A percentile compares a stretch with the other conserved stretches of the same genome.
phyloP scores from a whole-genome alignment of 768 basidiomycete species.

The Leccinum boreale region DNA sequence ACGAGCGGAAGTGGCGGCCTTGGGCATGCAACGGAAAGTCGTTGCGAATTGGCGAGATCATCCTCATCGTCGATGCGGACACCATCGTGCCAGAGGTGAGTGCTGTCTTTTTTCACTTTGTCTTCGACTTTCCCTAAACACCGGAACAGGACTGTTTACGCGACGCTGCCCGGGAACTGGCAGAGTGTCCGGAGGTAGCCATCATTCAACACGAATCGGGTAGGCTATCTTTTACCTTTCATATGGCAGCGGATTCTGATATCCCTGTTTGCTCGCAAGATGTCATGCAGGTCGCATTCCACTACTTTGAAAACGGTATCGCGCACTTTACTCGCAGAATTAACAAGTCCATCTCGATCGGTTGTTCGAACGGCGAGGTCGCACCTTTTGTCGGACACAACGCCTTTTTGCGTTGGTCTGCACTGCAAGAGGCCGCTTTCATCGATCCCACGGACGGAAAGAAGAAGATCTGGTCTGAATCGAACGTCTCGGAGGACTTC shows the following conservation, averaged over 20 bases:
- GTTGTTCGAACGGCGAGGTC: conserved; percentile 76
- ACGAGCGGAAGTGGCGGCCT: conserved; percentile 57
- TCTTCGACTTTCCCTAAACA: neutral
- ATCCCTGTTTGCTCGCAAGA: conserved; percentile 37
- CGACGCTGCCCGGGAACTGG: conserved; percentile 83
- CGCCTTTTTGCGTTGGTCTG: conserved; percentile 87
- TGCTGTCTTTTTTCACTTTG: neutral
- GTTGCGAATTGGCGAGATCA: conserved; percentile 73
- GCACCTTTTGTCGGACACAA: conserved; percentile 83
- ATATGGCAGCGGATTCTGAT: conserved; percentile 24
- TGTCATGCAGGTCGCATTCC: conserved; percentile 86
- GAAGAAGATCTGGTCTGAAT: conserved; percentile 73
- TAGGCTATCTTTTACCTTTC: neutral
- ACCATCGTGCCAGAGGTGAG: conserved; percentile 75
- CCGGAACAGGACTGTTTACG: conserved; percentile 72
- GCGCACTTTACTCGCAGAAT: conserved; percentile 91
- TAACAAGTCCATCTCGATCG: conserved; percentile 79
- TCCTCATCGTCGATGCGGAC: conserved; percentile 85
- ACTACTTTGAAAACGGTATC: conserved; percentile 91
- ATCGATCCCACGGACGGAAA: conserved; percentile 49
- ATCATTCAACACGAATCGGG: conserved; percentile 92
- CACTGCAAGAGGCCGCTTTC: conserved; percentile 84
- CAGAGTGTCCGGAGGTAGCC: conserved; percentile 79
- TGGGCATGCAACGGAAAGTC: conserved; percentile 76
- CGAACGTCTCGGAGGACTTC: conserved; percentile 68